A percentile compares a stretch with the other conserved stretches of the same genome.
Evolutionary conservation across 805 yeast species (phyloP).

Genomic region (Saccharomycopsis schoenii): DNA sequence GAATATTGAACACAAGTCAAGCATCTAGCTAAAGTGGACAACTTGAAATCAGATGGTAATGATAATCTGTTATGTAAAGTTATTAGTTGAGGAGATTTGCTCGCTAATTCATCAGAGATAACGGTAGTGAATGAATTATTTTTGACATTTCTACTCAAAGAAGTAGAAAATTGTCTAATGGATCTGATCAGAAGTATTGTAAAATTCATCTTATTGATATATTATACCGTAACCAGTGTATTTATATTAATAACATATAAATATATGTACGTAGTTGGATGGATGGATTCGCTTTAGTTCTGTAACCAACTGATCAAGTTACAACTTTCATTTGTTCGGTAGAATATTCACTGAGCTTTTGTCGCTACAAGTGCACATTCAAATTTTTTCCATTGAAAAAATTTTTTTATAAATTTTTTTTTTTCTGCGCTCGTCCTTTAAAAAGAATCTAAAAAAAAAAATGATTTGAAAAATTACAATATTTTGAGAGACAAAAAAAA

Average conservation of each 20-base stretch:
- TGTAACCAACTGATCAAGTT: too few species aligned
- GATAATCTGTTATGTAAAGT: slow-evolving; percentile 71
- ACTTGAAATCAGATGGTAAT: slow-evolving; percentile 46
- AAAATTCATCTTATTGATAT: neutral
- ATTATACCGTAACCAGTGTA: neutral
- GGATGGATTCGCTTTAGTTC: too few species aligned
- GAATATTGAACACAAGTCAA: slow-evolving; percentile 46
- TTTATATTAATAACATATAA: neutral
- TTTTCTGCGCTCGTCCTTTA: too few species aligned
- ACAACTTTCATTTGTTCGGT: too few species aligned
- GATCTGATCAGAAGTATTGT: neutral
- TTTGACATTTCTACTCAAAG: neutral
- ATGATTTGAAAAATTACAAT: too few species aligned
- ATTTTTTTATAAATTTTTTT: too few species aligned
- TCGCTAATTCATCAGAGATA: slow-evolving; percentile 42
- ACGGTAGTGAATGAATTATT: slow-evolving; percentile 3
- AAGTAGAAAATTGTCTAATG: slow-evolving; percentile 2
- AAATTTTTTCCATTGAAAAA: too few species aligned
- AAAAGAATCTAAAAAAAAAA: too few species aligned
- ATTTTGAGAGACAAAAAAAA: too few species aligned
- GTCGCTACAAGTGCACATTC: too few species aligned
- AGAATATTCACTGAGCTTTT: too few species aligned
- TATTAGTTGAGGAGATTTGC: slow-evolving; percentile 57
- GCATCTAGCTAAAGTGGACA: slow-evolving; percentile 69
- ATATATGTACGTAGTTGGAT: neutral